Base-by-base conservation (phyloP, 2,329 filamentous ascomycete species). In the Neonectria hederae region DNA sequence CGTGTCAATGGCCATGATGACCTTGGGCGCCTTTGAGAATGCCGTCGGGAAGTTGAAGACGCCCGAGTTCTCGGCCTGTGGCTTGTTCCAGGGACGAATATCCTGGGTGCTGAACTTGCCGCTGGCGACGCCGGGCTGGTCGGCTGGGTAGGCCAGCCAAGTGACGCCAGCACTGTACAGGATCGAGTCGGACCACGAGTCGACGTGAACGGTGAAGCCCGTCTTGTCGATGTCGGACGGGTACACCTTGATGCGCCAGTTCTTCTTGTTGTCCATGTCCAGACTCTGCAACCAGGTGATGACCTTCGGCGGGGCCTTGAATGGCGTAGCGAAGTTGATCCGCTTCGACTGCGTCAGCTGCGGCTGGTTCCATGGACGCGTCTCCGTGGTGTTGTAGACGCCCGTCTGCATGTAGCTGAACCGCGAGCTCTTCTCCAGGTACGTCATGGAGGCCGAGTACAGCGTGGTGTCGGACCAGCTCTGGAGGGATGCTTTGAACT, bases 331-430 rank as follows among this genome's bases (percentile, higher is more conserved):
- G 35, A 69, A 69, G 17, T 46, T 62, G 59, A 70, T 57, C 10
- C 49, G 63, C 10, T 54, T 54, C 10, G 59, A 58, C 17, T 59
- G 65, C 26, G 56, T 59, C 11, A 32, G 53, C 32, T 62, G 48
- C 0, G 63, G 63, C 22, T 54, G 26, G 19, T 57, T 24, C 68
- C 66, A 67, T 17, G 68, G 53, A n/a, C 63, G 62, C 17, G 62
- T 59, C 5, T 68, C 65, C 8, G 10, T n/a, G 9, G 60, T 65
- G 56, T 48, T 55, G 40, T 61, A 69, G 26, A 61, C 26, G 28
- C 68, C 68, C 7, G 58, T 57, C 45, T 69, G 67, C 14, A 68
- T 43, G 40, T 65, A 51, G 2, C 38, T 52, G 59, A 63, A 60
- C 38, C 56, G 26, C 19, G 52, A 22, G 13, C 45, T 55, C 11